A percentile compares a stretch with the other conserved stretches of the same genome.
Evolutionary conservation across 768 basidiomycete species (phyloP).

Genomic region (Termitomyces sp.): DNA sequence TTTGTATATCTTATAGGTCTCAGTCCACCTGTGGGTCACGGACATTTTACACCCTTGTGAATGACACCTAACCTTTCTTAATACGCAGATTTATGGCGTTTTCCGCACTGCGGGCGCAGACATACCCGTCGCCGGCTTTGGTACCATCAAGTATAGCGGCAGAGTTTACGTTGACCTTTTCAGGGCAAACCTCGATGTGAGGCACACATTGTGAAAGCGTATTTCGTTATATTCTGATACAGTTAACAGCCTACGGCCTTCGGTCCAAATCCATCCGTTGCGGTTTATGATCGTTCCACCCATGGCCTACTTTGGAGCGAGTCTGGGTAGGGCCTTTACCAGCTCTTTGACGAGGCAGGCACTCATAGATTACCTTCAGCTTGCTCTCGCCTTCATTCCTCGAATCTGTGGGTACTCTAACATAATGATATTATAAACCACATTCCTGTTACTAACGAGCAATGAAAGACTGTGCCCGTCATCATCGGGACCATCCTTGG

Average conservation of each 20-base stretch:
- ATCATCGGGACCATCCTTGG: slow-evolving; percentile 45
- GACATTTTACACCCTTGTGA: neutral
- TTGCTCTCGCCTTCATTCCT: slow-evolving; percentile 39
- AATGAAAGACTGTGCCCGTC: slow-evolving; percentile 39
- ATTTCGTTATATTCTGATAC: neutral
- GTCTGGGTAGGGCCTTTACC: slow-evolving; percentile 1
- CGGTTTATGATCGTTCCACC: slow-evolving; percentile 23
- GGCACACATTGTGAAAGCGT: slow-evolving; percentile 12
- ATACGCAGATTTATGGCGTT: slow-evolving; percentile 37
- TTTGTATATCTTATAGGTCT: slow-evolving; percentile 21
- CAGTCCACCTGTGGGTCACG: slow-evolving; percentile 30
- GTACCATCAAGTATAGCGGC: slow-evolving; percentile 28
- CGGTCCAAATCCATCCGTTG: slow-evolving; percentile 19
- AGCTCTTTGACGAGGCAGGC: neutral
- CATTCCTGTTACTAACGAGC: neutral
- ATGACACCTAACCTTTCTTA: slow-evolving; percentile 5
- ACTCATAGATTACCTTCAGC: slow-evolving; percentile 12
- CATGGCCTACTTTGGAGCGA: slow-evolving; percentile 6
- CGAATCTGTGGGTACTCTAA: slow-evolving; percentile 29
- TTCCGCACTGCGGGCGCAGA: slow-evolving; percentile 36
- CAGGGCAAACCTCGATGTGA: slow-evolving; percentile 41
- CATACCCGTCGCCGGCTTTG: slow-evolving; percentile 21
- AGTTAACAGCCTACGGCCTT: slow-evolving; percentile 24
- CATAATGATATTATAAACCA: neutral
- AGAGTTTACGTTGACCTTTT: slow-evolving; percentile 35